phyloP scores from a whole-genome alignment of 805 yeast genomes.

The Brettanomyces custersianus region DNA sequence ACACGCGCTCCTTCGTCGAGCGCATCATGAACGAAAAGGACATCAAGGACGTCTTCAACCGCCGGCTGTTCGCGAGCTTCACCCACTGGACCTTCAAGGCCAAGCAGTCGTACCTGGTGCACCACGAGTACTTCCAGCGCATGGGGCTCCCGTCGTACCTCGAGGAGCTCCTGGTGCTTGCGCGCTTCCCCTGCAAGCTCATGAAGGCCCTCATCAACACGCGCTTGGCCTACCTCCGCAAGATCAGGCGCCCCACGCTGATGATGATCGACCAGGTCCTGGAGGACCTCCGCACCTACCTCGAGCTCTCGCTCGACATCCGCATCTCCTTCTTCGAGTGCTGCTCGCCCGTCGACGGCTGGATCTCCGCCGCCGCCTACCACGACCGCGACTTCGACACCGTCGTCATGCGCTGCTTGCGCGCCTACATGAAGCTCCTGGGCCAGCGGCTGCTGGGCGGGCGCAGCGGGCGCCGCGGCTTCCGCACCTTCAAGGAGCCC shows the following conservation, averaged over 20 bases:
- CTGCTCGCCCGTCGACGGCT: conserved; percentile 50
- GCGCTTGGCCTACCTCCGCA: conserved; percentile 68
- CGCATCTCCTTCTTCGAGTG: conserved; percentile 58
- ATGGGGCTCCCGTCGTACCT: conserved; percentile 69
- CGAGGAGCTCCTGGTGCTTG: conserved; percentile 53
- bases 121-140: conserved; percentile 51
- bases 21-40: conserved; percentile 73
- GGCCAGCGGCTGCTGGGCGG: conserved; percentile 72
- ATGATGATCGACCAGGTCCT: conserved; percentile 95
- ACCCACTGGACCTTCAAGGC: conserved; percentile 81
- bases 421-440: conserved; percentile 59
- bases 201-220: conserved; percentile 71
- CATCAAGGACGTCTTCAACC: conserved; percentile 60
- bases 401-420: conserved; percentile 64
- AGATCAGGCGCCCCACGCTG: conserved; percentile 77
- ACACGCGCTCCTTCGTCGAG: conserved; percentile 72
- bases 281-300: conserved; percentile 71
- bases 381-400: conserved; percentile 56
- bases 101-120: conserved; percentile 57
- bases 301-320: conserved; percentile 65
- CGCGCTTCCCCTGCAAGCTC: conserved; percentile 69
- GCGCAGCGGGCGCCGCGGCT: too few relatives aligned
- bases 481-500: conserved; percentile 83
- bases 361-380: conserved; percentile 56
- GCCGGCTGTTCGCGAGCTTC: conserved; percentile 56